A percentile compares a stretch with the other conserved stretches of the same genome.
Conservation (phyloP, 306 rosid genomes). For the Cicer yamashitae region DNA sequence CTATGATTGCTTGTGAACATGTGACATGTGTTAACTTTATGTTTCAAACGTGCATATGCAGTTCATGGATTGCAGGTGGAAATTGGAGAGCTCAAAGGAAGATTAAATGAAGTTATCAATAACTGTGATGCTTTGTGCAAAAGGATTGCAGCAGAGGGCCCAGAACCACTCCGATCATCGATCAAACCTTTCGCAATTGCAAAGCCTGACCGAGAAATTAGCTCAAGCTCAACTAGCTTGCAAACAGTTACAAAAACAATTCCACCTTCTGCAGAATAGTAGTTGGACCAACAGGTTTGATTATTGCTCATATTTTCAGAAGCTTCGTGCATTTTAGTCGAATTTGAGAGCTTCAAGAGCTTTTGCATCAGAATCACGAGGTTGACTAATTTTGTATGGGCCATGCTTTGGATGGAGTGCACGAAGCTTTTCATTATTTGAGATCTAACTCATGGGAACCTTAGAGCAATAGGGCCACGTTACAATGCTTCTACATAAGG, state of each 20-base stretch:
- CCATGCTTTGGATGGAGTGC: conserved; percentile 35
- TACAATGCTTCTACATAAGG: conserved; percentile 29
- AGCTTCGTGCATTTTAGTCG: conserved; percentile 44
- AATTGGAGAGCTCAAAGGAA: conserved; percentile 92
- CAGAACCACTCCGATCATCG: conserved; percentile 76
- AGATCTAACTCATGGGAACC: conserved; percentile 33
- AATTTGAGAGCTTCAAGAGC: conserved; percentile 44
- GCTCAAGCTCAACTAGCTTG: conserved; percentile 44
- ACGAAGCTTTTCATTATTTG: conserved; percentile 35
- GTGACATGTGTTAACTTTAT: conserved; percentile 34
- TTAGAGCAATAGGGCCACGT: conserved; percentile 22
- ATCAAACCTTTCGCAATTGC: conserved; percentile 61
- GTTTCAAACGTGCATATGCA: conserved; percentile 45
- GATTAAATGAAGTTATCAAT: conserved; percentile 88
- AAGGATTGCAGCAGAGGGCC: conserved; percentile 74
- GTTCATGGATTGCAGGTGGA: conserved; percentile 89
- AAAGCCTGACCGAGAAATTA: conserved; percentile 36
- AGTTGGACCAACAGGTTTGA: conserved; percentile 52
- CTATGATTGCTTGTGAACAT: conserved; percentile 25
- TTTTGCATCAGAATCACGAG: conserved; percentile 39
- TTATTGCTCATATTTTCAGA: conserved; percentile 44
- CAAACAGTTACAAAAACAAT: conserved; percentile 43
- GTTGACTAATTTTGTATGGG: conserved; percentile 38
- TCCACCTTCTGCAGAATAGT: conserved; percentile 54
- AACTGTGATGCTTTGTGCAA: conserved; percentile 86